Evolutionary conservation across 768 basidiomycete genomes (phyloP).

Genomic region (Naematelia aurantialba): DNA sequence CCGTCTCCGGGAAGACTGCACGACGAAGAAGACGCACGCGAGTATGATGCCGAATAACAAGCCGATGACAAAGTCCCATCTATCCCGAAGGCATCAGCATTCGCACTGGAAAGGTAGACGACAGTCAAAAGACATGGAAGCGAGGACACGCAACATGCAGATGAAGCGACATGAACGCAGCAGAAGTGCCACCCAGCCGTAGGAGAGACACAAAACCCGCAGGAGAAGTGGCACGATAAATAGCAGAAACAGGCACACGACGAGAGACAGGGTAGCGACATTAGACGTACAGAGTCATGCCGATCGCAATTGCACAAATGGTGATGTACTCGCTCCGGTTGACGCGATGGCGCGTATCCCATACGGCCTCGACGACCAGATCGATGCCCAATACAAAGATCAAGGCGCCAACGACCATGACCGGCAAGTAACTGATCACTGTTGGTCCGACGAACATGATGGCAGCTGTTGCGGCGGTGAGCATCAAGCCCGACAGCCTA

Average conservation of each 20-base stretch:
- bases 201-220: too few species aligned
- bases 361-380: constrained; percentile 88
- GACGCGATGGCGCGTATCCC: constrained; percentile 89
- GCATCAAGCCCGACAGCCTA: constrained; percentile 75
- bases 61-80: constrained; percentile 83
- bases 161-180: too few species aligned
- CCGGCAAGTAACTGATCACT: constrained; percentile 86
- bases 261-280: constrained; percentile 52
- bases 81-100: too few species aligned
- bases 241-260: not conserved
- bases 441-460: constrained; percentile 78
- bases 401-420: constrained; percentile 83
- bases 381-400: constrained; percentile 94
- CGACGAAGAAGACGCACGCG: constrained; percentile 96
- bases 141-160: too few species aligned
- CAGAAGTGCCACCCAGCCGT: too few species aligned
- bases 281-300: constrained; percentile 64
- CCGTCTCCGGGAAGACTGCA: constrained; percentile 79
- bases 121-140: too few species aligned
- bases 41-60: constrained; percentile 87
- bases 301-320: constrained; percentile 56
- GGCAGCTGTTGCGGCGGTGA: constrained; percentile 67
- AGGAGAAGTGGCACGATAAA: too few species aligned
- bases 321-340: constrained; percentile 61
- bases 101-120: too few species aligned